Conservation (phyloP, 2,329 filamentous ascomycete genomes). For the Alternaria sp. region DNA sequence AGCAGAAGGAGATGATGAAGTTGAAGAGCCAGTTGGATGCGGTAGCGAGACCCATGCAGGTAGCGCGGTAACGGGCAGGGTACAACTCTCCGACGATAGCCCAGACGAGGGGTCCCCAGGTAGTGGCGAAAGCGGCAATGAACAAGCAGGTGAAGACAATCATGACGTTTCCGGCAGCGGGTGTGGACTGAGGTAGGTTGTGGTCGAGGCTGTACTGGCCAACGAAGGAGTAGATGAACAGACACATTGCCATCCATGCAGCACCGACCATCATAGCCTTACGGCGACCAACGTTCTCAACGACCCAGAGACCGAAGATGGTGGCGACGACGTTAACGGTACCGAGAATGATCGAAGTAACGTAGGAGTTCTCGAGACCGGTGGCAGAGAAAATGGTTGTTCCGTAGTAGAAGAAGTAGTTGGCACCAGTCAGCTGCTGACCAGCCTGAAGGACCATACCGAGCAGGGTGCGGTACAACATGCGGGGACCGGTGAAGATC, state of each 20-base stretch:
- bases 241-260: constrained; percentile 64
- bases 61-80: constrained; percentile 64
- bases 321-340: constrained; percentile 61
- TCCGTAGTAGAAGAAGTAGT: constrained; percentile 58
- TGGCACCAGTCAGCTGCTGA: constrained; percentile 74
- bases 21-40: constrained; percentile 59
- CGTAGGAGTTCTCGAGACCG: constrained; percentile 55
- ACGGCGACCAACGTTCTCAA: constrained; percentile 58
- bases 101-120: constrained; percentile 78
- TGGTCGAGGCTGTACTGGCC: constrained; percentile 53
- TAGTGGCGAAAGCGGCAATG: constrained; percentile 72
- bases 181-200: constrained; percentile 46
- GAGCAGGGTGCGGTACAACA: constrained; percentile 70
- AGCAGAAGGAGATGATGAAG: constrained; percentile 71
- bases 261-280: constrained; percentile 58
- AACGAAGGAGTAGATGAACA: constrained; percentile 63
- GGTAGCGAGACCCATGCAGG: constrained; percentile 55
- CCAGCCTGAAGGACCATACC: constrained; percentile 71
- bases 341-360: constrained; percentile 60
- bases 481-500: constrained; percentile 71
- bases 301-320: constrained; percentile 57
- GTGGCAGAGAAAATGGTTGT: constrained; percentile 57
- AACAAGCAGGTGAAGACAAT: constrained; percentile 76
- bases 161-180: constrained; percentile 65
- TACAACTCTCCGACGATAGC: constrained; percentile 73